These are phyloP conservation scores for Linum lewisii DNA, from an alignment of 345 rosid genomes.

Conservation along the genomic window DNA sequence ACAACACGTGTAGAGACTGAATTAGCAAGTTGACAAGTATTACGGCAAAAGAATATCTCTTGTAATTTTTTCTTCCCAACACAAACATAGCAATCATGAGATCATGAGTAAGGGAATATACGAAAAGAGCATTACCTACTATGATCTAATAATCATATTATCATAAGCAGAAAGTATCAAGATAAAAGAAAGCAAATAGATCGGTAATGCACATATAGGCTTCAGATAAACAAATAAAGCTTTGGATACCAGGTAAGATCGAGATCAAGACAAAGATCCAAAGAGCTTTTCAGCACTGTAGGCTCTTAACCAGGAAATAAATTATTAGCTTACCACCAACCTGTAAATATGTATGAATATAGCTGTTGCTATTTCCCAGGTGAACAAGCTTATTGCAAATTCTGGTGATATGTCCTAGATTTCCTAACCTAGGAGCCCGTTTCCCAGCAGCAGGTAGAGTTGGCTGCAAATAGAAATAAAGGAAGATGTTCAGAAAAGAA, in stretches of 20 bases:
- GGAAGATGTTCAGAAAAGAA: neutral
- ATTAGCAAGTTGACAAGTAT: slow-evolving; percentile 5
- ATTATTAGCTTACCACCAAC: slow-evolving; percentile 28
- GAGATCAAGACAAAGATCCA: neutral
- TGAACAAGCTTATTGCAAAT: slow-evolving; percentile 78
- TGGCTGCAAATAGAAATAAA: slow-evolving; percentile 40
- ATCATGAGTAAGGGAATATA: no score
- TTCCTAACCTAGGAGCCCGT: slow-evolving; percentile 68
- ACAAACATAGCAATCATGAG: no score
- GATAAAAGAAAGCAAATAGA: no score
- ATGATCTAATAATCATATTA: no score
- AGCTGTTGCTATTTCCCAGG: slow-evolving; percentile 48
- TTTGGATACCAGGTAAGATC: neutral
- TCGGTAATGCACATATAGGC: no score
- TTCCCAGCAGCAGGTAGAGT: slow-evolving; percentile 66
- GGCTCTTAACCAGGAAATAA: neutral
- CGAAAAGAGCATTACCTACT: no score
- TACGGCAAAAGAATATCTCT: no score
- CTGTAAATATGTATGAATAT: slow-evolving; percentile 59
- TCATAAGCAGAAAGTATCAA: no score
- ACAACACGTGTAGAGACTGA: slow-evolving; percentile 11
- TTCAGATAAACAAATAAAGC: no score
- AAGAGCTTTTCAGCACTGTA: neutral
- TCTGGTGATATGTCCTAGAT: slow-evolving; percentile 82
- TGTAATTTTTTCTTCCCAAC: no score